Base-by-base conservation (phyloP, 495 filamentous ascomycete genomes). In the Lasiosphaeria ovina region DNA sequence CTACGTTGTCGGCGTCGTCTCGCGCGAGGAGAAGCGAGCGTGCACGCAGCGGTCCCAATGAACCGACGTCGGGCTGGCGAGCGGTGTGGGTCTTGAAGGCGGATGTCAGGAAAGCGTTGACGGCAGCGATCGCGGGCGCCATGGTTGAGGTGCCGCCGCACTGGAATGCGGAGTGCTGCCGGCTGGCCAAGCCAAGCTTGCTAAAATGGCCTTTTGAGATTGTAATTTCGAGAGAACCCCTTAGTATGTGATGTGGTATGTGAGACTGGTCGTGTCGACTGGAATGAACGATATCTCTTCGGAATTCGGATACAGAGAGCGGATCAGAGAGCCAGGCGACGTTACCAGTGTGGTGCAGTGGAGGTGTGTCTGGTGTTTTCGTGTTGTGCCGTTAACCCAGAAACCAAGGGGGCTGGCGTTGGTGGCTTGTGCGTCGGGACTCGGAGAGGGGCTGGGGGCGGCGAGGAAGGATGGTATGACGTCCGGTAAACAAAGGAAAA, bases 11-110 rank as follows among this genome's bases (percentile, higher is more conserved):
- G 32, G 33, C 24, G 34, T 59, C 67, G 42, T 76, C 69, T 17
- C 76, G 76, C 47, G 68, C 73, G 14, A 74, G 56, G 14, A 81
- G 71, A 35, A 78, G 49, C 5, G 71, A 64, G 32, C 68, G 72
- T 12, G 72, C 76, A n/a, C 64, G 70, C 3, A 81, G 66, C 4
- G 78, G 78, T 0, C 78, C 77, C 9, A 79, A 69, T 32, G 59
- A 42, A 11, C 54, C 51, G 51, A 62, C 49, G 17, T 75, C 71
- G 35, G 62, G 53, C 33, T 33, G 51, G 17, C 52, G 10, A 66
- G 36, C 11, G 32, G 60, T 51, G 44, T n/a, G 34, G 35, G 55
- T 42, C 34, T 51, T 34, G 56, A 67, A 34, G 54, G 69, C 17
- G 60, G 33, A 55, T 38, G 44, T 60, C 55, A 69, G 1, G 7